These are phyloP conservation scores for Penicillium sp. DNA, from an alignment of 2,329 filamentous ascomycete species.

Conservation along the genomic window DNA sequence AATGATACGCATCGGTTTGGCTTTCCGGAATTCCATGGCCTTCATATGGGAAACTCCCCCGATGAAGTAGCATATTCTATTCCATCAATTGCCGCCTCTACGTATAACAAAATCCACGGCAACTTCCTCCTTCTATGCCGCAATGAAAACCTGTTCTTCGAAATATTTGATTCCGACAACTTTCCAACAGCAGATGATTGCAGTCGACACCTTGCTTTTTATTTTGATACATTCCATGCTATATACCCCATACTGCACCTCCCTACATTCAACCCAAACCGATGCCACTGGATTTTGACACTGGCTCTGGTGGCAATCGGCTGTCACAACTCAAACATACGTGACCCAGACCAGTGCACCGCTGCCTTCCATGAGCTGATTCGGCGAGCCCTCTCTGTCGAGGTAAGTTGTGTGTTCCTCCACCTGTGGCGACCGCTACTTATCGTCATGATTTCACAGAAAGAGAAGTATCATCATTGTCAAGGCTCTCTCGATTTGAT, in stretches of 20 bases:
- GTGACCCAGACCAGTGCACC: conserved; percentile 29
- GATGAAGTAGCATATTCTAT: conserved; percentile 10
- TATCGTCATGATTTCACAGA: conserved; percentile 18
- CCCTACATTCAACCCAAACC: conserved; percentile 37
- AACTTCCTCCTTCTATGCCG: conserved; percentile 35
- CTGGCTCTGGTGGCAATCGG: conserved; percentile 44
- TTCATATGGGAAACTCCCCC: conserved; percentile 15
- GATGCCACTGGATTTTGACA: conserved; percentile 41
- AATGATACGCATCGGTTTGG: conserved; percentile 17
- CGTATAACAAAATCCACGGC: conserved; percentile 30
- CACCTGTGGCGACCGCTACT: not conserved
- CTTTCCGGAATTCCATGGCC: conserved; percentile 25
- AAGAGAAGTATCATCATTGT: conserved; percentile 21
- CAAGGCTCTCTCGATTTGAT: conserved; percentile 28
- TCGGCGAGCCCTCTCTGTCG: conserved; percentile 37
- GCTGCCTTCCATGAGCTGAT: conserved; percentile 44
- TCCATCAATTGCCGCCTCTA: conserved; percentile 23
- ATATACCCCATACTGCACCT: conserved; percentile 43
- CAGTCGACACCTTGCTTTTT: conserved; percentile 35
- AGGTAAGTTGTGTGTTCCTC: conserved; percentile 24
- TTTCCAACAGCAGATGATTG: conserved; percentile 31
- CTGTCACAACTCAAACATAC: conserved; percentile 33
- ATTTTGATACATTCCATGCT: conserved; percentile 40
- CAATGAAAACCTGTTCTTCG: conserved; percentile 30
- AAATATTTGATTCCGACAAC: conserved; percentile 29